Evolutionary conservation across 2,329 filamentous ascomycete genomes (phyloP).

Genomic region (Paraconiothyrium sp.): DNA sequence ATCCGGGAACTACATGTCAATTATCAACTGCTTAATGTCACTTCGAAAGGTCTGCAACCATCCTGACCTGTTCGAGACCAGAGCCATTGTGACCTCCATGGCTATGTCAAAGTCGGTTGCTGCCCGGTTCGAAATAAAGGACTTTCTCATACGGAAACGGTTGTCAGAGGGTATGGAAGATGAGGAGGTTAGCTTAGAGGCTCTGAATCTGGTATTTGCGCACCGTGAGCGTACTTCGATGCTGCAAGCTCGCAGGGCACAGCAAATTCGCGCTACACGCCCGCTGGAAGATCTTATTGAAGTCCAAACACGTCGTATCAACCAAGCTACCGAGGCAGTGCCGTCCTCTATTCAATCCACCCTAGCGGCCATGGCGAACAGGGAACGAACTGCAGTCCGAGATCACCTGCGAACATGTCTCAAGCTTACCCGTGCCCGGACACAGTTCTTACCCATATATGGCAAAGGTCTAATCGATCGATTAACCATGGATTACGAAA

Average conservation of each 20-base stretch:
- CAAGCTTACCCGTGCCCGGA: constrained; percentile 81
- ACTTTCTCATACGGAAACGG: constrained; percentile 73
- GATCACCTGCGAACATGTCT: constrained; percentile 83
- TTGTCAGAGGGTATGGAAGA: constrained; percentile 71
- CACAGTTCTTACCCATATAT: constrained; percentile 82
- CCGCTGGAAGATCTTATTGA: constrained; percentile 76
- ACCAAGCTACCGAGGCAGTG: constrained; percentile 57
- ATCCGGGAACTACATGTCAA: constrained; percentile 95
- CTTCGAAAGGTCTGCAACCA: constrained; percentile 98
- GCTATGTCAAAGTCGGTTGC: constrained; percentile 84
- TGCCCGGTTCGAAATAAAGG: constrained; percentile 77
- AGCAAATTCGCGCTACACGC: constrained; percentile 69
- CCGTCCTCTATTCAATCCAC: constrained; percentile 74
- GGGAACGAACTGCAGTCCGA: constrained; percentile 71
- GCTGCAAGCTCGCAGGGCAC: constrained; percentile 56
- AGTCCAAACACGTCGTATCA: constrained; percentile 69
- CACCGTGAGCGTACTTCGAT: constrained; percentile 70
- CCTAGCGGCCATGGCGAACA: constrained; percentile 72
- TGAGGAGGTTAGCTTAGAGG: constrained; percentile 73
- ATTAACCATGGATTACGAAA: constrained; percentile 66
- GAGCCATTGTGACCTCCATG: constrained; percentile 96
- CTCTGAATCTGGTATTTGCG: constrained; percentile 81
- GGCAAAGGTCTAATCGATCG: constrained; percentile 81
- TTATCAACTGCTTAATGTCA: constrained; percentile 98
- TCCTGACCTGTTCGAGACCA: constrained; percentile 93